Base-by-base conservation (phyloP, 208 protist species). In the Trypanosoma rangeli region DNA sequence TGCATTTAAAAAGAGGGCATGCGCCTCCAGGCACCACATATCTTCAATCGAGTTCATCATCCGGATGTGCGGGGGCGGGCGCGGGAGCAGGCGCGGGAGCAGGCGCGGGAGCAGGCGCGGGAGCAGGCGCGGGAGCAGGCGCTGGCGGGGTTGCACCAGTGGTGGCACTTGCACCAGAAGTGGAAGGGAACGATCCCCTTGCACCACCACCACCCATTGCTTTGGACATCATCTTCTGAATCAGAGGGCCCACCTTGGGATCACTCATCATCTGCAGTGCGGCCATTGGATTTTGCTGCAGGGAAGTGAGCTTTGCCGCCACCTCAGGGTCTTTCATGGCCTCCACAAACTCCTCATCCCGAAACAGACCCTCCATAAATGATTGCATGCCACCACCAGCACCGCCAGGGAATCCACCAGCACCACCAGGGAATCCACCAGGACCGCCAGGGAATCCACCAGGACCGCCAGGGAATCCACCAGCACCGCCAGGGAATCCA, bases 261-360 rank as follows among this genome's bases (percentile, higher is more conserved):
- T 94, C 86, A 63, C 84, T 76, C 71, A 88, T 82, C 73, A 90
- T 76, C 49, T 76, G 49, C 84, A 92, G 76, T 1, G 79, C 82
- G n/a, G 73, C 66, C 80, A 83, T 84, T 1, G 89, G 89, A 66
- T 94, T 94, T 54, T 77, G 70, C 80, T 87, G 87, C 53, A 86
- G 63, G 59, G 80, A 58, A 44, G 73, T 8, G 35, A 90, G 60
- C 70, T 93, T 90, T 20, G 82, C 48, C 9, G 73, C 80, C 55
- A 94, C 81, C 61, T 94, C 85, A 1, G 89, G 89, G 65, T 94
- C 86, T 73, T 86, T 78, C 83, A 94, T 80, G 49, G 84, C 84
- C 18, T 72, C 77, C 70, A 74, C 29, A 26, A 94, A 68, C 54
- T 94, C 83, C 13, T 84, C 82, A 50, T 93, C 87, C 15, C 81